Evolutionary conservation across 1,284 basidiomycete species (phyloP), one percentile per base, ranked within the genome.

Genomic region (Amylostereum chailletii): DNA sequence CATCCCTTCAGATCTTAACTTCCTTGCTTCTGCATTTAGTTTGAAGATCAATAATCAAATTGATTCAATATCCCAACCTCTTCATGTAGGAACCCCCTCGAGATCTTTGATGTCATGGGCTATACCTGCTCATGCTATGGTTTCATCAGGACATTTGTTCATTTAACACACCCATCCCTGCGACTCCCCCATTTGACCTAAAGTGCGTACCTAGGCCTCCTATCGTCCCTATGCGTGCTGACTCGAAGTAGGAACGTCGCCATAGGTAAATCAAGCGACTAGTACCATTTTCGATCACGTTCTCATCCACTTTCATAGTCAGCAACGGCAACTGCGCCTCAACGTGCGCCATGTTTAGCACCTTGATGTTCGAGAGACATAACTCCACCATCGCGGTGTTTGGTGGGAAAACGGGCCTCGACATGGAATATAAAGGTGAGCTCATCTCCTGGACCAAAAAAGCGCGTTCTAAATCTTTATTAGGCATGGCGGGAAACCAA

Each of bases 401-500:
- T 54, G 81, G 81, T 19, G 79, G 79, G 30, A 80, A 74, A 60
- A 76, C 79, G 3, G 72, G 72, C 5, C 66, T 74, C 55, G 56
- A 60, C 19, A 67, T 81, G 49, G 65, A 83, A 56, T 83, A 71
- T 62, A 82, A 83, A 61, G 79, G 79, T 74, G 37, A 45, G 57
- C 19, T 19, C 19, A 19, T 19, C 19, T 19, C 19, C 19, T 19
- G 19, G 3, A 10, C 49, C 9, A 4, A 19, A 26, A 34, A 29
- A 31, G 31, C 11, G 26, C n/a, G 19, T 10, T 6, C 30, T 42
- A 27, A 11, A 7, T 34, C 36, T 43, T 39, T 49, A 45, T 34
- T 34, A 75, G 76, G 76, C n/a, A 81, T 83, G 79, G 77, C 79
- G 2, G 79, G 79, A 2, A 80, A 81, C 55, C 79, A 81, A 56